Evolutionary conservation across 352 stramenopile genomes (phyloP).

Genomic region (Globisporangium megalacanthum): DNA sequence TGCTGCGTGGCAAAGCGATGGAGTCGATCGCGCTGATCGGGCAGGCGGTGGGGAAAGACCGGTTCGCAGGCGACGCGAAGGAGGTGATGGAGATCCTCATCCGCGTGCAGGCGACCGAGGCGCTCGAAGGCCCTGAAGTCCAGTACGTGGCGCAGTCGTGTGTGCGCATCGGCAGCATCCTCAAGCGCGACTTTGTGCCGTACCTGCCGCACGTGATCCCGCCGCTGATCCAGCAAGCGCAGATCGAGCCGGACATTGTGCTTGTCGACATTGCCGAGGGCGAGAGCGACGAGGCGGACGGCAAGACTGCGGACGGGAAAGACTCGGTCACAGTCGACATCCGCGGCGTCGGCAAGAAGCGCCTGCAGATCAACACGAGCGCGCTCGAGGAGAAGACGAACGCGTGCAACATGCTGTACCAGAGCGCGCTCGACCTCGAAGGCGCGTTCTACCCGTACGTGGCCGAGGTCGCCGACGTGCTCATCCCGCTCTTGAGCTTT

Average conservation of each 20-base stretch:
- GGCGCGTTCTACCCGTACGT: slow-evolving; percentile 83
- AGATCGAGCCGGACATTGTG: slow-evolving; percentile 80
- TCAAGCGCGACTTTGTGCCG: slow-evolving; percentile 84
- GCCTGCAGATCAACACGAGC: slow-evolving; percentile 83
- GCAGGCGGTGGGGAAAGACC: slow-evolving; percentile 83
- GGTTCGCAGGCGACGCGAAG: slow-evolving; percentile 71
- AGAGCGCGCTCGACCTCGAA: slow-evolving; percentile 76
- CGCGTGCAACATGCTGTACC: slow-evolving; percentile 87
- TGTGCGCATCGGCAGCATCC: slow-evolving; percentile 80
- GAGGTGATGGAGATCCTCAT: slow-evolving; percentile 87
- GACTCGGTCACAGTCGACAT: slow-evolving; percentile 77
- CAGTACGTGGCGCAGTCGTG: slow-evolving; percentile 87
- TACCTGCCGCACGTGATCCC: slow-evolving; percentile 83
- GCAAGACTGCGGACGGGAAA: slow-evolving; percentile 53
- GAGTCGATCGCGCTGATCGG: slow-evolving; percentile 86
- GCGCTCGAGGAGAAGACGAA: slow-evolving; percentile 84
- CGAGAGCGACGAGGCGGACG: slow-evolving; percentile 40
- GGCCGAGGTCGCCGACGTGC: slow-evolving; percentile 60
- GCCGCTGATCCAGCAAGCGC: slow-evolving; percentile 72
- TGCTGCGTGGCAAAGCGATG: slow-evolving; percentile 85
- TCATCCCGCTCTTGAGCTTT: slow-evolving; percentile 76
- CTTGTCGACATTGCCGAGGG: slow-evolving; percentile 59
- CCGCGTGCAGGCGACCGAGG: slow-evolving; percentile 63
- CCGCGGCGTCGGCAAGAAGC: slow-evolving; percentile 74
- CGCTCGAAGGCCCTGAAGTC: slow-evolving; percentile 66